Conservation (phyloP, 805 yeast species). For the Saccharomycopsis schoenii region DNA sequence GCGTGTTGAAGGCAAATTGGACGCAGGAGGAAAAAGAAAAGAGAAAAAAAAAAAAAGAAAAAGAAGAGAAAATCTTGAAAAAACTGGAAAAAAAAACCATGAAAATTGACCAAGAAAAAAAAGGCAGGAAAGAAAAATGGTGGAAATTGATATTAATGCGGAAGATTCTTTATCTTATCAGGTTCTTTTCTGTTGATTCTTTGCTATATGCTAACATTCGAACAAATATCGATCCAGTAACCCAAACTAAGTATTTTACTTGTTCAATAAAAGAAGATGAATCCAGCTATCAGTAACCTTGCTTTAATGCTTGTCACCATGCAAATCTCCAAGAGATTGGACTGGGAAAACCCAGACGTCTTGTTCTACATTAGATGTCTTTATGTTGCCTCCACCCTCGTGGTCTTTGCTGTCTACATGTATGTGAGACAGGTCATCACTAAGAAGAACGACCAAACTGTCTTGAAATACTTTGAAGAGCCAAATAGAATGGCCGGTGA, state of each 20-base stretch:
- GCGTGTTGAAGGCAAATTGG: too few species aligned
- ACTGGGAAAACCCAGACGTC: conserved; percentile 74
- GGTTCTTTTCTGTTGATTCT: too few species aligned
- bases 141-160: too few species aligned
- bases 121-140: not conserved
- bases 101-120: not conserved
- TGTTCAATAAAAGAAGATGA: conserved; percentile 35
- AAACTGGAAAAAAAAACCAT: not conserved
- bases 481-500: conserved; percentile 73
- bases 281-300: conserved; percentile 80
- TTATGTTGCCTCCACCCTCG: conserved; percentile 55
- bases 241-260: too few species aligned
- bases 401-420: conserved; percentile 59
- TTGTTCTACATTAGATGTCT: conserved; percentile 66
- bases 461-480: conserved; percentile 83
- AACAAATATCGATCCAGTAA: too few species aligned
- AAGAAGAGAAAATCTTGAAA: not conserved
- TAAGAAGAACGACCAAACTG: conserved; percentile 80
- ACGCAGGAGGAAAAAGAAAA: not conserved
- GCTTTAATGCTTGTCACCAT: conserved; percentile 91
- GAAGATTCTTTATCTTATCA: too few species aligned
- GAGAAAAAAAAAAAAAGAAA: not conserved
- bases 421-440: conserved; percentile 50
- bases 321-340: conserved; percentile 85
- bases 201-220: too few species aligned